Base-by-base conservation (phyloP, 2,329 filamentous ascomycete genomes). In the Pestalotiopsis sp. region DNA sequence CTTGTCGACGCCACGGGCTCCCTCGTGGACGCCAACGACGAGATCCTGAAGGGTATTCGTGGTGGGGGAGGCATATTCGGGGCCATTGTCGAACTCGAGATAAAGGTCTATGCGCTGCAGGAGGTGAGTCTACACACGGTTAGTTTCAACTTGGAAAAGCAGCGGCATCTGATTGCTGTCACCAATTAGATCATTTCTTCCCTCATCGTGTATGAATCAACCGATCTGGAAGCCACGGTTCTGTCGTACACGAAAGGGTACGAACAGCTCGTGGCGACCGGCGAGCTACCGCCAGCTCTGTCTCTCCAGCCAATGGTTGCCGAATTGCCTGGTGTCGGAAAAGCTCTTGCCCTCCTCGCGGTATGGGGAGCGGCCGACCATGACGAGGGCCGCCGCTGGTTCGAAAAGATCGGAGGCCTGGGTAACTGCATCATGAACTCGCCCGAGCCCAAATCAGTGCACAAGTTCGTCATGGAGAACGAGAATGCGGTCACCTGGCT, bases 1-100 rank as follows among this genome's bases (percentile, higher is more conserved):
- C 66, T 83, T 2, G 77, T 83, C 2, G 75, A 82, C 64, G 74
- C 75, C 1, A 65, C 76, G 4, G 82, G 81, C 3, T 68, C 76
- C 7, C 70, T 82, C 1, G 70, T 80, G 6, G 75, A 79, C 5
- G 81, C 81, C 1, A 76, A 79, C 55, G 75, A 78, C 14, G 73
- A 73, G 10, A 66, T 83, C 40, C 68, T 83, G 20, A 76, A 74
- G 56, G 80, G 76, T 1, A 78, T 83, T 20, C 74, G 81, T 1
- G 81, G 81, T 2, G 81, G 75, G 4, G 81, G 81, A 30, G 78
- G 80, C 3, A 74, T 74, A 11, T 77, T 83, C 26, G 81, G 80
- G 3, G 72, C 81, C 11, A 78, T 83, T 56, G 76, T 80, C 7
- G 79, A 82, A 67, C 48, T 82, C 6, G 78, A 74, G 2, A 75